These are phyloP conservation scores for Populus hybrid DNA, from an alignment of 441 rosid species.

Conservation along the genomic window DNA sequence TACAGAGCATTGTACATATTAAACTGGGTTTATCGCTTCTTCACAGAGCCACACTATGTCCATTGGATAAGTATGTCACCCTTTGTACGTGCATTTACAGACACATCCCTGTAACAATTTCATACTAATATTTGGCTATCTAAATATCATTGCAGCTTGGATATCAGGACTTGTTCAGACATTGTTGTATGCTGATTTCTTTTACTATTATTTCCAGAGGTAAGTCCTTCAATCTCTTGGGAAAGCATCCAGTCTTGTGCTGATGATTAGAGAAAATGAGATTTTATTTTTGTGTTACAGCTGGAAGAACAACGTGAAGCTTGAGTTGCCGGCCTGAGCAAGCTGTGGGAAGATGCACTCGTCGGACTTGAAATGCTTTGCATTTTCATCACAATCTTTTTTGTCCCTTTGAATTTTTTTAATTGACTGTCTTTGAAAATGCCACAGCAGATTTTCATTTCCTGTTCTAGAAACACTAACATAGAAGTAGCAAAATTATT, in stretches of 20 bases:
- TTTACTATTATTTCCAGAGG: constrained; percentile 59
- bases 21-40: constrained; percentile 61
- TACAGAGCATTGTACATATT: constrained; percentile 49
- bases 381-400: background rate
- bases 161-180: constrained; percentile 53
- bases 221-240: constrained; percentile 12
- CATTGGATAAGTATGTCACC: constrained; percentile 54
- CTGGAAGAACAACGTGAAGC: constrained; percentile 57
- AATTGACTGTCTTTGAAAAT: background rate
- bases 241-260: background rate
- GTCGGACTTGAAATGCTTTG: background rate
- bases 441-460: background rate
- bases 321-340: constrained; percentile 50
- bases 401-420: no score
- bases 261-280: background rate
- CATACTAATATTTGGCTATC: background rate
- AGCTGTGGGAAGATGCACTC: background rate
- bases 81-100: constrained; percentile 1
- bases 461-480: background rate
- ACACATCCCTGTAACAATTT: background rate
- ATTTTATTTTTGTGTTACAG: constrained; percentile 19
- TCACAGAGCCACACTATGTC: constrained; percentile 42
- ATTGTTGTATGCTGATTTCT: constrained; percentile 57
- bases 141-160: constrained; percentile 42
- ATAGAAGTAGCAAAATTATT: background rate